Evolutionary conservation across 768 basidiomycete genomes (phyloP).

Genomic region (Russula ochroleuca): DNA sequence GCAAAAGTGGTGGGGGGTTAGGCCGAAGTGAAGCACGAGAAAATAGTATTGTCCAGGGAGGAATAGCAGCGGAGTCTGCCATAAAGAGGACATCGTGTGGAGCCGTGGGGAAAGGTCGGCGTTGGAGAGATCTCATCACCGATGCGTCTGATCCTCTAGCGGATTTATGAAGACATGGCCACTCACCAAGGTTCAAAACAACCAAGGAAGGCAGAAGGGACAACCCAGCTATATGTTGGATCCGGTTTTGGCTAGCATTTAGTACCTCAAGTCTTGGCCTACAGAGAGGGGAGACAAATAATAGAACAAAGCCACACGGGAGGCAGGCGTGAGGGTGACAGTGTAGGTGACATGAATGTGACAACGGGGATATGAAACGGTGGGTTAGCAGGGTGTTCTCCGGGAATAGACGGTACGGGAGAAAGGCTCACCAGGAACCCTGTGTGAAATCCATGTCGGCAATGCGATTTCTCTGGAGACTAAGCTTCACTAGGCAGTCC

Average conservation of each 20-base stretch:
- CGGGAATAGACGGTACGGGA: constrained; percentile 26
- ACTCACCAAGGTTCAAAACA: constrained; percentile 81
- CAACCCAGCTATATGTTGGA: constrained; percentile 57
- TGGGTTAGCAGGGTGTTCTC: constrained; percentile 13
- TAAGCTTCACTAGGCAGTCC: constrained; percentile 80
- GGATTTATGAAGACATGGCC: constrained; percentile 11
- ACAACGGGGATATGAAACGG: constrained; percentile 26
- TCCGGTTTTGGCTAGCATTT: constrained; percentile 71
- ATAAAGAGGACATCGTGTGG: constrained; percentile 20
- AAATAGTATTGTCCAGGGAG: constrained; percentile 4
- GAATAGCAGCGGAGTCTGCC: constrained; percentile 21
- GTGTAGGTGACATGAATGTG: constrained; percentile 20
- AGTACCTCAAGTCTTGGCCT: constrained; percentile 68
- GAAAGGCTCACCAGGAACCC: constrained; percentile 60
- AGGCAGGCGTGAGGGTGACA: constrained; percentile 12
- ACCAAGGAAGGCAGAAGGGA: constrained; percentile 57
- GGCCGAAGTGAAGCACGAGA: constrained; percentile 13
- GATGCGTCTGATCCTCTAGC: constrained; percentile 10
- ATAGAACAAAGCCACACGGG: constrained; percentile 23
- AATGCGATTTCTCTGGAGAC: constrained; percentile 71
- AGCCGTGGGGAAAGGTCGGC: constrained; percentile 22
- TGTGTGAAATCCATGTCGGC: constrained; percentile 52
- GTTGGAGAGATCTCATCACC: constrained; percentile 20
- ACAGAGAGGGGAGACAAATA: constrained; percentile 17
- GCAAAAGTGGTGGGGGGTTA: constrained; percentile 14